phyloP scores from a whole-genome alignment of 352 stramenopile species.

The Pythium brassicae region DNA sequence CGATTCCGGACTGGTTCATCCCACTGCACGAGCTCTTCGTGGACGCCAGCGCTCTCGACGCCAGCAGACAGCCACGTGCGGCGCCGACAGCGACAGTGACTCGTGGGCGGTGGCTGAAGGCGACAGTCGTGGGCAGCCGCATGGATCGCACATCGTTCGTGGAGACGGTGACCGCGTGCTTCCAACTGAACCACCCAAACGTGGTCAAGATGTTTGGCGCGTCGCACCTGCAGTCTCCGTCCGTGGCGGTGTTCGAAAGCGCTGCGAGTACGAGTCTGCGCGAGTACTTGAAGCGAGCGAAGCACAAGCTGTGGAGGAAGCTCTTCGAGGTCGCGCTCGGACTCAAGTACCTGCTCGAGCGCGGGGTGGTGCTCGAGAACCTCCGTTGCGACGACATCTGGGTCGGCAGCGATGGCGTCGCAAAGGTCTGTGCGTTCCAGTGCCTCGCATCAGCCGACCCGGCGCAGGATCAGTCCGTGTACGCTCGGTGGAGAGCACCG shows the following conservation, averaged over 20 bases:
- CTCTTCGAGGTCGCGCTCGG: conserved; percentile 1
- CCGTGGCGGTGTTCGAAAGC: conserved; percentile 14
- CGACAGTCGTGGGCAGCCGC: conserved; percentile 15
- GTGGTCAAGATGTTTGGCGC: conserved; percentile 22
- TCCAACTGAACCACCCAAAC: conserved; percentile 30
- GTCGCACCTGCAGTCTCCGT: conserved; percentile 11
- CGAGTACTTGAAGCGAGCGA: conserved; percentile 1
- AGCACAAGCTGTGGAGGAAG: not conserved
- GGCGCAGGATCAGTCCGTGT: not conserved
- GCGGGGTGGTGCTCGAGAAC: not conserved
- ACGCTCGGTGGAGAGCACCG: not conserved
- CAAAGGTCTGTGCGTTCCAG: conserved; percentile 4
- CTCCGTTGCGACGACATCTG: conserved; percentile 1
- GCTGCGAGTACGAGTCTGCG: conserved; percentile 3
- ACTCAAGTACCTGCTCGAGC: conserved; percentile 4
- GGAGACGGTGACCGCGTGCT: not conserved
- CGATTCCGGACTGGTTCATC: conserved; percentile 46
- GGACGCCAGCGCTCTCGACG: not conserved
- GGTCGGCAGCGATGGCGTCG: not conserved
- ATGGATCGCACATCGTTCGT: not conserved
- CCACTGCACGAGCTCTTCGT: conserved; percentile 83
- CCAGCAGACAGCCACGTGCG: not conserved
- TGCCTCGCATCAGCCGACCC: not conserved
- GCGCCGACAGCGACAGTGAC: conserved; percentile 19
- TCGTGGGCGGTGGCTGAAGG: conserved; percentile 30